A percentile compares a stretch with the other conserved stretches of the same genome.
Evolutionary conservation across 164 flowering plant genomes (phyloP).

Genomic region (Annona squamosa): DNA sequence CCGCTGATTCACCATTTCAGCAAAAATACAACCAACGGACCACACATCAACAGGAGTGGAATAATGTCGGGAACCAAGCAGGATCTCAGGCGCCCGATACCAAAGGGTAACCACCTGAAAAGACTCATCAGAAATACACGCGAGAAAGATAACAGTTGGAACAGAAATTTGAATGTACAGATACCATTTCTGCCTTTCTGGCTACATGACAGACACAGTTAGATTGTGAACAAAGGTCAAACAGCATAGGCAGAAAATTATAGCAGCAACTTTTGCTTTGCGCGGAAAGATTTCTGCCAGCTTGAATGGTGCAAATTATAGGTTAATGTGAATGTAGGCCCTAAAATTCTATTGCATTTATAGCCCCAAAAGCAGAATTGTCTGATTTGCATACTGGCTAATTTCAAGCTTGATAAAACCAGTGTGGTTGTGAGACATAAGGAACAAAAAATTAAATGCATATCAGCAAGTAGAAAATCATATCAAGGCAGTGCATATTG

Average conservation of each 20-base stretch:
- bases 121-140: not conserved
- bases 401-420: not conserved
- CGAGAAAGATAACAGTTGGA: not conserved
- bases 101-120: slow-evolving; percentile 91
- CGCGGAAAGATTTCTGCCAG: not conserved
- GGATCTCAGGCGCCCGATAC: slow-evolving; percentile 98
- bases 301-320: not conserved
- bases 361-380: not conserved
- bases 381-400: not conserved
- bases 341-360: not conserved
- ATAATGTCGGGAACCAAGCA: slow-evolving; percentile 93
- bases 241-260: not conserved
- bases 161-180: not conserved
- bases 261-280: not conserved
- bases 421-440: not conserved
- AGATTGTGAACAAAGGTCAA: not conserved
- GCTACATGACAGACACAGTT: not conserved
- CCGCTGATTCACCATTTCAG: slow-evolving; percentile 91
- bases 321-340: not conserved
- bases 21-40: slow-evolving; percentile 99
- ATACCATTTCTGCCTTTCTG: too few species aligned
- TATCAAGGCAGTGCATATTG: not conserved
- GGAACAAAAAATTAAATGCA: not conserved
- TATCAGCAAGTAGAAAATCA: not conserved
- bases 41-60: slow-evolving; percentile 98